Base-by-base conservation (phyloP, 352 stramenopile genomes). In the Pythium phragmiticola region DNA sequence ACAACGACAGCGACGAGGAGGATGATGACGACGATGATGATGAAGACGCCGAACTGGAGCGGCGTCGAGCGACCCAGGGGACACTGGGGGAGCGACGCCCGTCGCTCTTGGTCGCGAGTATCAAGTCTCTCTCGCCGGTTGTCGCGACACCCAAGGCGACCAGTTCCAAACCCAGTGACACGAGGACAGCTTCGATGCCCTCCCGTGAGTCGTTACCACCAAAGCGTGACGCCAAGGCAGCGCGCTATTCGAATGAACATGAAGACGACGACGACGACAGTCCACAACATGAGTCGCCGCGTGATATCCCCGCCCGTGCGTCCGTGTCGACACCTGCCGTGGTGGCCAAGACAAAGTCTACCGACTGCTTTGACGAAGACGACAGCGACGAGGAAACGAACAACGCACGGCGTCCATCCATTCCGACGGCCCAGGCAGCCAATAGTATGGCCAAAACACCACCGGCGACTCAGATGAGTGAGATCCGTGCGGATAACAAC, bases 341-440 rank as follows among this genome's bases (percentile, higher is more conserved):
- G 37, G 36, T 2, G 43, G 7, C 57, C 4, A 47, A 30, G 21
- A 16, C 54, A 0, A 48, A 56, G 45, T 47, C 53, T 21, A 73
- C 60, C 7, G 72, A 81, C 0, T 89, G 89, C 65, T 92, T 90
- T 57, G 79, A 90, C 57, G 80, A 77, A 16, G 63, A 70, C 19
- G 43, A 72, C 9, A 30, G 26, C 26, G 48, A 69, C 21, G 58
- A 60, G 11, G 41, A 56, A 19, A 51, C 59, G 12, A 73, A 75
- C 26, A 69, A 60, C 46, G 55, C 57, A 33, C 60, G 53, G 33
- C 65, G 54, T 9, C 45, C 60, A 45, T 70, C 69, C 4, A 54
- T 61, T 2, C 47, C 53, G 1, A 26, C 19, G 2, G 5, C 57
- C 9, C 53, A 9, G n/a, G 13, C 48, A 37, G 8, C 45, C 21